phyloP scores from a whole-genome alignment of 2,329 filamentous ascomycete genomes.

The Pseudonectria buxi region DNA sequence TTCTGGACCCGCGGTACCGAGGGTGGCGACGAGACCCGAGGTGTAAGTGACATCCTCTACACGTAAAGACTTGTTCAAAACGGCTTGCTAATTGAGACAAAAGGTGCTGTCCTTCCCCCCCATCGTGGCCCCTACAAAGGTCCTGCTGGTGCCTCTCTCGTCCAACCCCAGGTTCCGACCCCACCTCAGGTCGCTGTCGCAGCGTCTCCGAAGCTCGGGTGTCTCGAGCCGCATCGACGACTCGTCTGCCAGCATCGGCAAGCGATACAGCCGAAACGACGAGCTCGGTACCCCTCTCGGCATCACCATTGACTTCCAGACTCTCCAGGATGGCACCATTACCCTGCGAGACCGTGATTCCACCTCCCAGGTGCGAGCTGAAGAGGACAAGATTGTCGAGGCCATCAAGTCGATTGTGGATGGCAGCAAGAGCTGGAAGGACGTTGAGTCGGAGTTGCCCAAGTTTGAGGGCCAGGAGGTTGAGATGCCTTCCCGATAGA shows the following conservation, averaged over 20 bases:
- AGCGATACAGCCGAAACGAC: slow-evolving; percentile 90
- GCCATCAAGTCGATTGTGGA: slow-evolving; percentile 56
- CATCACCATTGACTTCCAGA: slow-evolving; percentile 95
- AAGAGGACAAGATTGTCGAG: slow-evolving; percentile 69
- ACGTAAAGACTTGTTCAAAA: background rate
- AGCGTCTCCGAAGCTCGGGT: slow-evolving; percentile 67
- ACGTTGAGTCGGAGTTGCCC: slow-evolving; percentile 72
- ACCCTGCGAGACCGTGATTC: slow-evolving; percentile 88
- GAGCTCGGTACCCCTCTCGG: slow-evolving; percentile 92
- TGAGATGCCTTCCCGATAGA: slow-evolving; percentile 34
- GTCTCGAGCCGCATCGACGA: slow-evolving; percentile 85
- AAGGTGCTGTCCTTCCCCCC: slow-evolving; percentile 49
- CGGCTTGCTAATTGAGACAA: slow-evolving; percentile 13
- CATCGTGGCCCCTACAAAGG: slow-evolving; percentile 85
- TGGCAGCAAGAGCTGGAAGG: slow-evolving; percentile 51
- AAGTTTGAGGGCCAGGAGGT: slow-evolving; percentile 74
- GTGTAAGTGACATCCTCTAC: slow-evolving; percentile 52
- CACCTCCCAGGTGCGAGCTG: slow-evolving; percentile 82
- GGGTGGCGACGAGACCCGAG: slow-evolving; percentile 65
- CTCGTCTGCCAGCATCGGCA: slow-evolving; percentile 86
- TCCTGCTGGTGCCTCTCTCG: slow-evolving; percentile 84
- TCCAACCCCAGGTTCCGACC: slow-evolving; percentile 74
- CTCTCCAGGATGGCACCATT: slow-evolving; percentile 75
- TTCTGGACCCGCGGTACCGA: slow-evolving; percentile 77
- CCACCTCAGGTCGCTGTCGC: slow-evolving; percentile 64